Evolutionary conservation across 2,329 filamentous ascomycete species (phyloP).

Genomic region (Nigrograna mackinnonii): DNA sequence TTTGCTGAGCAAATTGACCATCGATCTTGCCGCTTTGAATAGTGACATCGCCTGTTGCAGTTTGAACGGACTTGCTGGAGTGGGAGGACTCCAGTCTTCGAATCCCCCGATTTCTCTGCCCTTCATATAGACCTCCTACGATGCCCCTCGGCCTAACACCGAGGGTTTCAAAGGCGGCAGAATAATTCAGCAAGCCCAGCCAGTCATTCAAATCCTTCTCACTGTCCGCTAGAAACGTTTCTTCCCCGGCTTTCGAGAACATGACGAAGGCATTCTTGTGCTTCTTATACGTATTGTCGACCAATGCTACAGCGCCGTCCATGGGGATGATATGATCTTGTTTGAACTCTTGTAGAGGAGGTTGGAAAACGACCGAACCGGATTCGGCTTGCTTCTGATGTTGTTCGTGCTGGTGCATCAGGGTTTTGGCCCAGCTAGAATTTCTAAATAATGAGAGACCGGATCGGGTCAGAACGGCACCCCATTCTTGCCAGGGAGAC

Average conservation of each 20-base stretch:
- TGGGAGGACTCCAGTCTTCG: slow-evolving; percentile 66
- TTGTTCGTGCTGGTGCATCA: slow-evolving; percentile 85
- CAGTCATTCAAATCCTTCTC: slow-evolving; percentile 95
- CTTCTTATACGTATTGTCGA: slow-evolving; percentile 86
- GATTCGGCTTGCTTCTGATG: slow-evolving; percentile 79
- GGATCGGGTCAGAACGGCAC: slow-evolving; percentile 92
- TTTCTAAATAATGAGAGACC: slow-evolving; percentile 97
- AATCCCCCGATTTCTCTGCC: slow-evolving; percentile 73
- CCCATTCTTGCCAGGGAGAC: slow-evolving; percentile 99
- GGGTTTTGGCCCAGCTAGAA: slow-evolving; percentile 84
- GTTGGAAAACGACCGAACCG: slow-evolving; percentile 84
- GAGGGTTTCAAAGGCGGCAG: slow-evolving; percentile 88
- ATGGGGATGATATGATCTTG: slow-evolving; percentile 93
- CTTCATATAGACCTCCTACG: slow-evolving; percentile 82
- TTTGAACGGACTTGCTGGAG: slow-evolving; percentile 65
- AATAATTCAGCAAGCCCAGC: slow-evolving; percentile 95
- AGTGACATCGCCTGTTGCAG: slow-evolving; percentile 72
- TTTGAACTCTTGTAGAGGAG: slow-evolving; percentile 88
- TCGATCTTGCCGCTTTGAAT: slow-evolving; percentile 76
- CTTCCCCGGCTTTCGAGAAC: slow-evolving; percentile 80
- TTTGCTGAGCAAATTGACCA: slow-evolving; percentile 82
- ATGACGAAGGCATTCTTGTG: slow-evolving; percentile 96
- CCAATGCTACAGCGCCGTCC: slow-evolving; percentile 84
- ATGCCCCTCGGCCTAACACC: slow-evolving; percentile 90
- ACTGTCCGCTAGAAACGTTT: slow-evolving; percentile 86